These are phyloP conservation scores for Podospora anserina DNA, from an alignment of 495 filamentous ascomycete genomes.

Conservation along the genomic window DNA sequence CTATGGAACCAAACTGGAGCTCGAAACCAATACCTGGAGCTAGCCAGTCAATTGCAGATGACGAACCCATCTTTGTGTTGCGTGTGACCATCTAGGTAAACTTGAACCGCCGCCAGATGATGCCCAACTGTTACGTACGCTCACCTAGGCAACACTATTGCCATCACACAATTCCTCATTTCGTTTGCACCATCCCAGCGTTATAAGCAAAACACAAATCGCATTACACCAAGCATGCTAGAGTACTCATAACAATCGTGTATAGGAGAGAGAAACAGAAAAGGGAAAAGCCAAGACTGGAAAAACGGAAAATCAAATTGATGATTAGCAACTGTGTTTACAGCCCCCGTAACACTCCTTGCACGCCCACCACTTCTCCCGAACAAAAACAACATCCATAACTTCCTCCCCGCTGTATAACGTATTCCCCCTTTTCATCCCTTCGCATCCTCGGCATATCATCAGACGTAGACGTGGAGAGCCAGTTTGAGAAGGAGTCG, in stretches of 20 bases:
- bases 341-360: conserved; percentile 11
- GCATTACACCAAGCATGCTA: conserved; percentile 4
- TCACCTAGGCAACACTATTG: background rate
- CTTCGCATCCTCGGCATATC: conserved; percentile 2
- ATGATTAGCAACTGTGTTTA: conserved; percentile 26
- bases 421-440: background rate
- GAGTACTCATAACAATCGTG: background rate
- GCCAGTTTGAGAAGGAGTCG: conserved; percentile 2
- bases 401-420: background rate
- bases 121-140: background rate
- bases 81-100: background rate
- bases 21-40: no score
- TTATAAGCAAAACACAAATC: background rate
- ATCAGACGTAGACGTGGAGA: conserved; percentile 18
- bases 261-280: conserved; percentile 8
- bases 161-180: background rate
- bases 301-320: conserved; percentile 19
- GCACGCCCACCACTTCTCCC: background rate
- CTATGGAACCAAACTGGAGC: no score
- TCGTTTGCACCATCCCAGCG: background rate
- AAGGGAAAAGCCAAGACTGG: background rate
- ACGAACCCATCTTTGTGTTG: background rate
- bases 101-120: background rate
- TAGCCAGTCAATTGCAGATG: background rate
- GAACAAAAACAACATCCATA: conserved; percentile 7